phyloP scores from a whole-genome alignment of 164 flowering plant genomes.

The Aristolochia californica region DNA sequence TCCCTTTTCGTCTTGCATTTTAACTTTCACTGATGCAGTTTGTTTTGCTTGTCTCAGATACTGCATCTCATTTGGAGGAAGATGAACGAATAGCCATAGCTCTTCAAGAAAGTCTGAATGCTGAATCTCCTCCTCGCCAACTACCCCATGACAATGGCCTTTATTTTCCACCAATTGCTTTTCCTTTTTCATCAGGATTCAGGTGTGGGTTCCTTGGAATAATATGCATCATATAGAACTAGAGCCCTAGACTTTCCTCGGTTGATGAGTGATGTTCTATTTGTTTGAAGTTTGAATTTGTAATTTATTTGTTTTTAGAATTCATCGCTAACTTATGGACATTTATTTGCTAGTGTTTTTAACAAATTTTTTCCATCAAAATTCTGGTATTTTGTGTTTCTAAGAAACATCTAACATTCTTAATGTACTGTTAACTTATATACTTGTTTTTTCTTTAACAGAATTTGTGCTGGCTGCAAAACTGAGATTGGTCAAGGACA shows the following conservation, averaged over 20 bases:
- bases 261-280: too few species aligned
- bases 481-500: constrained; percentile 86
- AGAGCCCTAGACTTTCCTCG: too few species aligned
- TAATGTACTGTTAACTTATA: too few species aligned
- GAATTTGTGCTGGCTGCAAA: constrained; percentile 93
- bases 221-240: too few species aligned
- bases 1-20: not conserved
- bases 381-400: too few species aligned
- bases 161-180: constrained; percentile 37
- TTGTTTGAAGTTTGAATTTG: too few species aligned
- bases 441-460: constrained; percentile 10
- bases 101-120: constrained; percentile 63
- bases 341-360: too few species aligned
- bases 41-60: constrained; percentile 19
- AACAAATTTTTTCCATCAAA: too few species aligned
- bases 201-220: constrained; percentile 31
- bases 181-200: constrained; percentile 44
- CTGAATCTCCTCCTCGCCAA: constrained; percentile 38
- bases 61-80: constrained; percentile 49
- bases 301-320: too few species aligned
- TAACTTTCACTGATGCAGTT: not conserved
- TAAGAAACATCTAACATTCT: too few species aligned
- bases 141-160: constrained; percentile 23
- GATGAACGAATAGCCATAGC: constrained; percentile 87
- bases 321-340: too few species aligned